Conservation (phyloP, 148 eudicot genomes). For the Simmondsia chinensis region DNA sequence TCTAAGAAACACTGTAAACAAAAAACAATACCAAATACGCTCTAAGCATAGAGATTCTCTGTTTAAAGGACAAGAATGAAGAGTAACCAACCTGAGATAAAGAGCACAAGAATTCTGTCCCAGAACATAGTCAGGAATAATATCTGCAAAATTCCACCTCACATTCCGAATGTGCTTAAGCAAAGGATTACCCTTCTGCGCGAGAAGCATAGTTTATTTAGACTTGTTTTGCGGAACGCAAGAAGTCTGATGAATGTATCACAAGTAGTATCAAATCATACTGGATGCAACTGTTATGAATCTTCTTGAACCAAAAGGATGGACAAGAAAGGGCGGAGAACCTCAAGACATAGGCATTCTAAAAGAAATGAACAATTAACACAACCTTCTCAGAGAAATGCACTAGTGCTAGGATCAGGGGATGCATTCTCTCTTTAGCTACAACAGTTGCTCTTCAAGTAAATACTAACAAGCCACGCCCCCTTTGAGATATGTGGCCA, state of each 20-base stretch:
- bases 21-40: too few relatives aligned
- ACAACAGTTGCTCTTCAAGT: too few relatives aligned
- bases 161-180: conserved; percentile 92
- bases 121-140: conserved; percentile 67
- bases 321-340: too few relatives aligned
- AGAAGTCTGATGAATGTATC: not conserved
- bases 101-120: conserved; percentile 85
- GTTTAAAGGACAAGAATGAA: not conserved
- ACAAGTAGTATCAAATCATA: not conserved
- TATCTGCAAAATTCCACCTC: conserved; percentile 80
- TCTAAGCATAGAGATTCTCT: not conserved
- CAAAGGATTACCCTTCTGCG: conserved; percentile 92
- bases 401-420: too few relatives aligned
- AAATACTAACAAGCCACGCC: too few relatives aligned
- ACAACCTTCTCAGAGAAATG: too few relatives aligned
- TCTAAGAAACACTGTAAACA: too few relatives aligned
- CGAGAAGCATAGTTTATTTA: conserved; percentile 4
- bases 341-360: too few relatives aligned
- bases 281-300: not conserved
- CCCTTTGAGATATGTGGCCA: too few relatives aligned
- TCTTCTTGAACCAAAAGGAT: not conserved
- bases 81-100: conserved; percentile 58
- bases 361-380: too few relatives aligned
- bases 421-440: too few relatives aligned
- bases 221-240: not conserved